Evolutionary conservation across 1,284 basidiomycete genomes (phyloP).

Genomic region (Tranzscheliella williamsii): DNA sequence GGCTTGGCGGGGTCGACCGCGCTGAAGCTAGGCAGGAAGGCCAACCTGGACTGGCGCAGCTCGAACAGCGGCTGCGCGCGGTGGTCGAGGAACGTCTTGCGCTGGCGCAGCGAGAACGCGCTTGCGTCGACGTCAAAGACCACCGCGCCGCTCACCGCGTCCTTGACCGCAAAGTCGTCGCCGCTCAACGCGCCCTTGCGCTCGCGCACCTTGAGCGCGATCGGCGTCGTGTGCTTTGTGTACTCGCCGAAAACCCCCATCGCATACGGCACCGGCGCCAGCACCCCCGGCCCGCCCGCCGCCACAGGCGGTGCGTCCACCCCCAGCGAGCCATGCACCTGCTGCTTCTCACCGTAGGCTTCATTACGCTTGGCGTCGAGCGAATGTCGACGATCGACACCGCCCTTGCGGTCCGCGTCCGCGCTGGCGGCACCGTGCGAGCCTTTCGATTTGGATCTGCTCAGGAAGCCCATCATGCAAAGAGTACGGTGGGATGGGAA

Average conservation of each 20-base stretch:
- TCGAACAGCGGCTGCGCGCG: constrained; percentile 5
- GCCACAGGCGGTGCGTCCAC: too few relatives aligned
- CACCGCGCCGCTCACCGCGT: constrained; percentile 11
- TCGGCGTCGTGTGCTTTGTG: constrained; percentile 19
- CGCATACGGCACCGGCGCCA: constrained; percentile 15
- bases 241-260: constrained; percentile 25
- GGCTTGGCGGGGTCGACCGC: background rate
- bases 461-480: too few relatives aligned
- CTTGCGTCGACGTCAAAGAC: constrained; percentile 28
- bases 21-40: constrained; percentile 8
- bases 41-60: background rate
- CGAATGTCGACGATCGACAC: too few relatives aligned
- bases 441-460: too few relatives aligned
- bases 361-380: too few relatives aligned
- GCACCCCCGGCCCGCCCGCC: background rate
- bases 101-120: constrained; percentile 13
- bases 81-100: constrained; percentile 13
- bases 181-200: constrained; percentile 9
- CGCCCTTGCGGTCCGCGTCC: too few relatives aligned
- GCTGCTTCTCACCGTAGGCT: too few relatives aligned
- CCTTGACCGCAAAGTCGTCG: constrained; percentile 42
- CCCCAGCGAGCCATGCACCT: too few relatives aligned
- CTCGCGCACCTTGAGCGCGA: constrained; percentile 34
- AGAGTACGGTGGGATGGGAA: too few relatives aligned
- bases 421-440: too few relatives aligned